phyloP scores from a whole-genome alignment of 805 yeast species.

The Wickerhamiella dianesei region DNA sequence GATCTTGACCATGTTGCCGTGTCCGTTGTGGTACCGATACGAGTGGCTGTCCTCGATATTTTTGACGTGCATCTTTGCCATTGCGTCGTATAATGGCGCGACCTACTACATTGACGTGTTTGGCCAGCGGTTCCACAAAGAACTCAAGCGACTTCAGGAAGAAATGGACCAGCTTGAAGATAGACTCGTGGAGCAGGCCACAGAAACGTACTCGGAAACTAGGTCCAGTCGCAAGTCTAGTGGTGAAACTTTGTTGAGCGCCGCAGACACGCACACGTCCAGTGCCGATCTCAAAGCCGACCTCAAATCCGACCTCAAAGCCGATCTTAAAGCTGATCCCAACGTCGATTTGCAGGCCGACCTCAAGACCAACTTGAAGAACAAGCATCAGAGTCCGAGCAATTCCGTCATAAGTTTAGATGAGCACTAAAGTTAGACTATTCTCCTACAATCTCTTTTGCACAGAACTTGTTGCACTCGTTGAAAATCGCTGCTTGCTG shows the following conservation, averaged over 20 bases:
- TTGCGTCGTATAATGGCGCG: conserved; percentile 87
- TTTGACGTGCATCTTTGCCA: conserved; percentile 55
- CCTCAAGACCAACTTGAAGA: no score
- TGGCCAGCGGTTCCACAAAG: conserved; percentile 80
- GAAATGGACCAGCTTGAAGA: conserved; percentile 57
- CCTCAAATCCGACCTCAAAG: no score
- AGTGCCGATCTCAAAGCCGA: no score
- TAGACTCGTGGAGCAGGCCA: conserved; percentile 3
- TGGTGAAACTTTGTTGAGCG: not conserved
- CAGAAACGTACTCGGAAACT: not conserved
- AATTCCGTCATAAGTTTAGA: not conserved
- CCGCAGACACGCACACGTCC: no score
- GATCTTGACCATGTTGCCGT: conserved; percentile 68
- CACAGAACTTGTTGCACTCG: conserved; percentile 57
- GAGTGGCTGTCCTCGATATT: conserved; percentile 55
- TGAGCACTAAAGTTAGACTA: not conserved
- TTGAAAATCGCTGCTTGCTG: conserved; percentile 63
- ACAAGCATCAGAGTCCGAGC: no score
- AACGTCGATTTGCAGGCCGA: no score
- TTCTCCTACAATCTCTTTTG: conserved; percentile 30
- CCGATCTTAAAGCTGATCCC: no score
- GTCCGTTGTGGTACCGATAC: conserved; percentile 76
- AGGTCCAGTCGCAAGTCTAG: no score
- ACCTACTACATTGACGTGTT: conserved; percentile 85
- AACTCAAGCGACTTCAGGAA: conserved; percentile 52